These are phyloP conservation scores for Thelephora terrestris DNA, from an alignment of 1,284 basidiomycete species.

Conservation along the genomic window DNA sequence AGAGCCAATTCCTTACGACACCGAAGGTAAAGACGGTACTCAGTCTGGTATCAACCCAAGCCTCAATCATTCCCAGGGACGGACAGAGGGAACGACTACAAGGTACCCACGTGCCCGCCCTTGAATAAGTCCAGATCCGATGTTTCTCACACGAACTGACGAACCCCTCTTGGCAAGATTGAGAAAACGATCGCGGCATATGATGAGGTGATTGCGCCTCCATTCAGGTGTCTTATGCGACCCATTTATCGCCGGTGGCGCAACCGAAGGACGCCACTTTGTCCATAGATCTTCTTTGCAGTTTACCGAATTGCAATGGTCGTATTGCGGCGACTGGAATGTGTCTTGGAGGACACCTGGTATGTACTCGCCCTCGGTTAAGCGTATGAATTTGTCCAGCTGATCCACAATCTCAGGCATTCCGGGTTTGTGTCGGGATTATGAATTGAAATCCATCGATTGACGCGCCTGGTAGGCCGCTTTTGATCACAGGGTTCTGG, in stretches of 20 bases:
- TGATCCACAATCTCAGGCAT: conserved; percentile 8
- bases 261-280: conserved; percentile 59
- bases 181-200: conserved; percentile 79
- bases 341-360: conserved; percentile 80
- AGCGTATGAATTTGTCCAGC: not conserved
- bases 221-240: not conserved
- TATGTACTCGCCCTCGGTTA: conserved; percentile 23
- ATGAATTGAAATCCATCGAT: not conserved
- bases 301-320: conserved; percentile 77
- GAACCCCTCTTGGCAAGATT: conserved; percentile 35
- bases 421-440: conserved; percentile 9
- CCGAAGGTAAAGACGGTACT: conserved; percentile 44
- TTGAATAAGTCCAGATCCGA: not conserved
- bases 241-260: not conserved
- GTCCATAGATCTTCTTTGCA: conserved; percentile 63
- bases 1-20: conserved; percentile 79
- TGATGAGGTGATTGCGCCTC: conserved; percentile 52
- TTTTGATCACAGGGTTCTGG: conserved; percentile 75
- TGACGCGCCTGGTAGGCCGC: conserved; percentile 45
- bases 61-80: conserved; percentile 36
- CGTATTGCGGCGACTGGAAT: conserved; percentile 81
- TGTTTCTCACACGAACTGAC: too few relatives aligned
- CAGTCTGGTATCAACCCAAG: not conserved
- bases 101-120: conserved; percentile 34
- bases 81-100: conserved; percentile 83